Evolutionary conservation across 768 basidiomycete genomes (phyloP), one percentile per base, ranked within the genome.

Genomic region (Boletus barrowsii): DNA sequence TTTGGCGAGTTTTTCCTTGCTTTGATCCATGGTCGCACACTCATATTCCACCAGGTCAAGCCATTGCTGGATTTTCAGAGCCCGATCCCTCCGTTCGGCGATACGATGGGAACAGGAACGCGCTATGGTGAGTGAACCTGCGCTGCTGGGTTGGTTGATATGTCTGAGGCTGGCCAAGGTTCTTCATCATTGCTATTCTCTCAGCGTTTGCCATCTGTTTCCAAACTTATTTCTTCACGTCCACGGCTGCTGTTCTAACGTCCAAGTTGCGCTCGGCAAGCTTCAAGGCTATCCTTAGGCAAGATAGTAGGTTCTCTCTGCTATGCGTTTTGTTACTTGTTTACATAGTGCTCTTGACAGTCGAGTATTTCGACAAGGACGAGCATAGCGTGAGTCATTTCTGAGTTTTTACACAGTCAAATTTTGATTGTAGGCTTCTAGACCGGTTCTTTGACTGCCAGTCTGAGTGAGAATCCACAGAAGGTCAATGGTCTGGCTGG

Each of bases 401-500:
- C 29, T 29, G 29, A 10, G 14, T 35, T 49, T 11, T 24, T 1
- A 7, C 10, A 3, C 14, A n/a, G 20, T 7, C 13, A 3, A n/a
- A 24, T 17, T 18, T 26, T 49, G 15, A 62, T 24, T 5, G 20
- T 8, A 2, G 20, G 29, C 15, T n/a, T 51, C 8, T 63, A 87
- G 81, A 88, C 92, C 10, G 96, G 96, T 53, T 78, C 81, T 42
- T 76, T 98, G 50, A 95, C 92, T 4, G 81, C 89, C 1, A 76
- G 75, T 51, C 74, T 98, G 42, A 86, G 89, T 51, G 92, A 95
- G 53, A 87, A 90, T 65, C 87, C 95, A 3, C 90, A 94, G 62
- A 95, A 95, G 66, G 81, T 97, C 58, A 86, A 86, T 52, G 93
- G 93, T 64, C 76, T 95, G 45, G 90, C 90, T 51, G 94, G 93